These are phyloP conservation scores for Emergomyces orientalis DNA, from an alignment of 2,329 filamentous ascomycete genomes.

Conservation along the genomic window DNA sequence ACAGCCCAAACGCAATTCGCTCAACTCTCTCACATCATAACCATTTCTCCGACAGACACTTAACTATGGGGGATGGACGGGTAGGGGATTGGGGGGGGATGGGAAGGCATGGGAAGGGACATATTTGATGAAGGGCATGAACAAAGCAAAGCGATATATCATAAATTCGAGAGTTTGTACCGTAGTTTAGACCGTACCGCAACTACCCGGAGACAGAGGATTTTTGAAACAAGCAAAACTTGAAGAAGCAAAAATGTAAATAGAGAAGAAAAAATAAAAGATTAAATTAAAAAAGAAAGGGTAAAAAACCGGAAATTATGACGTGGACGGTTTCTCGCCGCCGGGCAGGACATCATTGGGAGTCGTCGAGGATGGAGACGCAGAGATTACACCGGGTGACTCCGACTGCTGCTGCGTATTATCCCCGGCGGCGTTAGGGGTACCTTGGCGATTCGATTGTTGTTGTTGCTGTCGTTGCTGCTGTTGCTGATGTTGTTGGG, in stretches of 20 bases:
- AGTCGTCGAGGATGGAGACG: slow-evolving; percentile 30
- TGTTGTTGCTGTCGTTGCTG: slow-evolving; percentile 12
- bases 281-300: slow-evolving; percentile 15
- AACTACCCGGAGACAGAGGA: no score
- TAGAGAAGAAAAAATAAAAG: slow-evolving; percentile 10
- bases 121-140: no score
- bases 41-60: slow-evolving; percentile 8
- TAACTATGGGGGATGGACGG: not conserved
- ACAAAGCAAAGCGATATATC: no score
- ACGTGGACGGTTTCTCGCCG: not conserved
- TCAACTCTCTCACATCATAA: slow-evolving; percentile 5
- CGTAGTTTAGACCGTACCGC: no score
- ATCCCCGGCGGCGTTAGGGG: not conserved
- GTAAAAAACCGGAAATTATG: not conserved
- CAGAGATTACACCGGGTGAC: slow-evolving; percentile 21
- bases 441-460: slow-evolving; percentile 27
- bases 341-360: slow-evolving; percentile 20
- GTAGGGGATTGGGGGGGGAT: not conserved
- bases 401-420: no score
- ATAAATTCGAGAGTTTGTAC: no score
- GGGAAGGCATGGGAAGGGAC: slow-evolving; percentile 6
- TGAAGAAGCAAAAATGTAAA: no score
- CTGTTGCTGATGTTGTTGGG: no score
- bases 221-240: no score
- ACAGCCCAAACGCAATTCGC: slow-evolving; percentile 7